Evolutionary conservation across 2,329 filamentous ascomycete species (phyloP).

Genomic region (Penicillium sp.): DNA sequence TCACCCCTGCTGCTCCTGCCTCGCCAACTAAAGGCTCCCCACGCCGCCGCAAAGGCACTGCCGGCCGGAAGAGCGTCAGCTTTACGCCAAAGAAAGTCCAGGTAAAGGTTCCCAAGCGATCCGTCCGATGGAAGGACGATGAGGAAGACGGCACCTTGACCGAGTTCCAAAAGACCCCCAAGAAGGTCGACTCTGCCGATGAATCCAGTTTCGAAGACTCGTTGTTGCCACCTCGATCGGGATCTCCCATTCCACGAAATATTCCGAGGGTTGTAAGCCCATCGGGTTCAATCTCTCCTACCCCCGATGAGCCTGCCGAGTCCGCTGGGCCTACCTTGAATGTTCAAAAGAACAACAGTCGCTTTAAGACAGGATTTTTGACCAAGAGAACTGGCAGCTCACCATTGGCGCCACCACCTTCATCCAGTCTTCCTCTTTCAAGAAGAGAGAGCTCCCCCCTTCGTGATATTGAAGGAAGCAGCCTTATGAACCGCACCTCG

Average conservation of each 20-base stretch:
- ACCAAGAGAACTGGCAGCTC: conserved; percentile 67
- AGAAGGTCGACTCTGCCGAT: conserved; percentile 61
- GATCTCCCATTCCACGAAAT: conserved; percentile 49
- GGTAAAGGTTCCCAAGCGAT: conserved; percentile 67
- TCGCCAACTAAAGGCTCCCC: conserved; percentile 76
- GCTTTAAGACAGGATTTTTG: conserved; percentile 87
- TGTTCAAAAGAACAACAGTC: conserved; percentile 63
- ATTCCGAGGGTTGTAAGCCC: conserved; percentile 45
- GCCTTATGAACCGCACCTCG: conserved; percentile 49
- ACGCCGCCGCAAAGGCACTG: conserved; percentile 66
- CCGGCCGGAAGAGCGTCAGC: conserved; percentile 67
- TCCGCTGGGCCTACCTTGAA: conserved; percentile 60
- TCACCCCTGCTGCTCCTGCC: conserved; percentile 37
- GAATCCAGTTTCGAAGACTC: conserved; percentile 55
- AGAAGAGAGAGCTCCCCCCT: conserved; percentile 57
- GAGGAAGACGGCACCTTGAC: conserved; percentile 79
- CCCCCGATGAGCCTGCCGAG: conserved; percentile 40
- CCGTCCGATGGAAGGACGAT: conserved; percentile 90
- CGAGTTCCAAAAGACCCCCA: conserved; percentile 88
- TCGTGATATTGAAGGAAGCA: conserved; percentile 51
- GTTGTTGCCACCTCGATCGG: conserved; percentile 42
- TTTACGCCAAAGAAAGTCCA: conserved; percentile 72
- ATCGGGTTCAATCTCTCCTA: conserved; percentile 54
- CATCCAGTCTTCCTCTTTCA: conserved; percentile 59
- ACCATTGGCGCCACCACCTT: conserved; percentile 57